Percentiles rank a stretch among this genome's conserved stretches.
These are phyloP conservation scores for Phlebiopsis gigantea DNA, from an alignment of 768 basidiomycete species.

Conservation along the genomic window DNA sequence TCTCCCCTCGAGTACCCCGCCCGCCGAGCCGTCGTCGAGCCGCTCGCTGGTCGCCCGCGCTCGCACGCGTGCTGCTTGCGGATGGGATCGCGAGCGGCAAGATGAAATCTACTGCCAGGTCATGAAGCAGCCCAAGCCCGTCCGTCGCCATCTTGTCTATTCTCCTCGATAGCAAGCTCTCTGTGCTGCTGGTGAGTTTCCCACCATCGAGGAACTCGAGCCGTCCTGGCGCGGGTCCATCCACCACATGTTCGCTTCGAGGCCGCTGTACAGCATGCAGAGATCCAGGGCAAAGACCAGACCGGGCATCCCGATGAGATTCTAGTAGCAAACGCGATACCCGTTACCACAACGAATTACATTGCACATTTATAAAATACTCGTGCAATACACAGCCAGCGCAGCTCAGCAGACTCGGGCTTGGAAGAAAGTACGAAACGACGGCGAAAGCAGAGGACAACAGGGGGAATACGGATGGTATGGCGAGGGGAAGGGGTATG, in stretches of 20 bases:
- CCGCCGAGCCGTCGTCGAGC: slow-evolving; percentile 43
- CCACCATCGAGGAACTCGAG: slow-evolving; percentile 90
- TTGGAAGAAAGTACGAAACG: no score
- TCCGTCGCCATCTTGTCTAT: slow-evolving; percentile 34
- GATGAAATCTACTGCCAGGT: slow-evolving; percentile 94
- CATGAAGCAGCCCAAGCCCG: slow-evolving; percentile 84
- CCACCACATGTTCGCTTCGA: slow-evolving; percentile 71
- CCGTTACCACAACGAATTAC: no score
- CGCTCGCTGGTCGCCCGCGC: slow-evolving; percentile 53
- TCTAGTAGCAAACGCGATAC: slow-evolving; percentile 31
- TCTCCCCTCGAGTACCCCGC: slow-evolving; percentile 64
- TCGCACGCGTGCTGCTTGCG: slow-evolving; percentile 80
- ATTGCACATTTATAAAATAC: no score
- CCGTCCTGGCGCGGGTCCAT: slow-evolving; percentile 74
- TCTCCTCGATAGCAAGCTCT: no score
- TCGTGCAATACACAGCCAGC: no score
- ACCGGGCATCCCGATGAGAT: slow-evolving; percentile 34
- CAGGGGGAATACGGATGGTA: no score
- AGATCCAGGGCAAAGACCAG: not conserved
- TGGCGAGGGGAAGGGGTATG: not conserved
- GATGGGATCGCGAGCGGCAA: slow-evolving; percentile 79
- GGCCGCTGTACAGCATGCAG: slow-evolving; percentile 50
- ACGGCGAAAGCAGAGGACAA: no score
- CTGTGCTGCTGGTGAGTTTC: slow-evolving; percentile 87
- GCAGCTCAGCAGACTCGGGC: no score